Base-by-base conservation (phyloP, 345 rosid genomes). In the Cardamine chenopodiifolia region DNA sequence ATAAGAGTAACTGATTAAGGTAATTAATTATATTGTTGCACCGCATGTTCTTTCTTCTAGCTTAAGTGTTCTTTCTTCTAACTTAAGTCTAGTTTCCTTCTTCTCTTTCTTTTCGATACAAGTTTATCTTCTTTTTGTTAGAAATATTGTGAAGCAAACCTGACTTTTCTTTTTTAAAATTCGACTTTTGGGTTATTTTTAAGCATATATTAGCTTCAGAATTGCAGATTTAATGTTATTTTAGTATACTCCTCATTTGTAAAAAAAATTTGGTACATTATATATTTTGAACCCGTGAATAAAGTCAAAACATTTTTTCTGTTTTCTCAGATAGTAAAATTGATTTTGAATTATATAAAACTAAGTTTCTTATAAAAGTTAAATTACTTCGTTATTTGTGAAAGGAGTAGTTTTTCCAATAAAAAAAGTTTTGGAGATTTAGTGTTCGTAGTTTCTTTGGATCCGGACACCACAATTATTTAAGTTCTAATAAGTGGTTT, bases 61-160 rank as follows among this genome's bases (percentile, higher is more conserved):
- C 59, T 60, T 59, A n/a, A 48, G 75, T 14, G 42, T 52, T 52
- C 25, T 62, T 72, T 26, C 76, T 73, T 74, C 66, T 48, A 75
- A 13, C 62, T 29, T 68, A 68, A 67, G 68, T 50, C 15, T 58
- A 58, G 53, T 37, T 37, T 26, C 9, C n/a, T n/a, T 35, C 17
- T 40, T 4, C 39, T 34, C 9, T 17, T 13, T 40, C 4, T 37
- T 40, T 40, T 40, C 45, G 17, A 5, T 42, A 5, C 47, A 15
- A 5, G 18, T 14, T 14, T 1, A 44, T 42, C 52, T 19, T 65
- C 31, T 44, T 72, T 65, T 31, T 57, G 62, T 61, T 15, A 66
- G 0, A 74, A 17, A 19, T 3, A 42, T 8, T 58, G 6, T 19
- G 19, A 35, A 29, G 37, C 29, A 45, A 65, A 32, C 28, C 39